Evolutionary conservation across 2,329 filamentous ascomycete genomes (phyloP).

Genomic region (Neonectria neomacrospora): DNA sequence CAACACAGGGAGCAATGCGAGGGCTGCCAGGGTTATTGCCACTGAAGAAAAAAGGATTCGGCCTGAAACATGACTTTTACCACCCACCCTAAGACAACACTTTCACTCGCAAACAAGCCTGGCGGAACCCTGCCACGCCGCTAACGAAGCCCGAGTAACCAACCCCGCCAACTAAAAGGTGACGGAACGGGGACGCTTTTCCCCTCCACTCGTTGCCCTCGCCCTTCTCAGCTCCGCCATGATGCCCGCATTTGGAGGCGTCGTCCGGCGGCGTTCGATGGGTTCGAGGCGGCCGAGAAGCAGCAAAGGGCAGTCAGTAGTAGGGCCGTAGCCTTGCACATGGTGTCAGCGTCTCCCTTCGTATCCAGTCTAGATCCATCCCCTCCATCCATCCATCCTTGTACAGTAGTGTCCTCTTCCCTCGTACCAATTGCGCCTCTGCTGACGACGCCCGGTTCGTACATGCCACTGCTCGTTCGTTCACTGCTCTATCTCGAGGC

Average conservation of each 20-base stretch:
- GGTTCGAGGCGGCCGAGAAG: not conserved
- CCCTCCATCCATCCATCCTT: not conserved
- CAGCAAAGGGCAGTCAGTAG: not conserved
- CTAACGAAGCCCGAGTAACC: conserved; percentile 10
- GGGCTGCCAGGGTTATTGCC: not conserved
- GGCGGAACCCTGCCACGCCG: conserved; percentile 18
- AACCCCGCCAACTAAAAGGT: conserved; percentile 16
- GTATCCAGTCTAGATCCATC: not conserved
- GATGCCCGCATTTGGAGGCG: not conserved
- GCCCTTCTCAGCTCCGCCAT: conserved; percentile 17
- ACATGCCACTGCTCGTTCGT: not conserved
- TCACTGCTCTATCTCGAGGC: not conserved
- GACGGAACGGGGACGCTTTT: conserved; percentile 6
- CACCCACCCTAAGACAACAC: too few species aligned
- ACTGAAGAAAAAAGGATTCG: not conserved
- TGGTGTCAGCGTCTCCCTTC: not conserved
- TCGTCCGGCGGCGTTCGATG: not conserved
- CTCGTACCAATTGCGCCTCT: not conserved
- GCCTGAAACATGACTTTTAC: not conserved
- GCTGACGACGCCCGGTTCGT: conserved; percentile 1
- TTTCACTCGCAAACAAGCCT: not conserved
- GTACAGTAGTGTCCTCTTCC: not conserved
- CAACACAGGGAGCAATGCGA: not conserved
- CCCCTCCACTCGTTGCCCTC: conserved; percentile 8
- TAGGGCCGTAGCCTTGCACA: not conserved